A percentile compares a stretch with the other conserved stretches of the same genome.
Evolutionary conservation across 768 basidiomycete genomes (phyloP).

Genomic region (Russula sp.): DNA sequence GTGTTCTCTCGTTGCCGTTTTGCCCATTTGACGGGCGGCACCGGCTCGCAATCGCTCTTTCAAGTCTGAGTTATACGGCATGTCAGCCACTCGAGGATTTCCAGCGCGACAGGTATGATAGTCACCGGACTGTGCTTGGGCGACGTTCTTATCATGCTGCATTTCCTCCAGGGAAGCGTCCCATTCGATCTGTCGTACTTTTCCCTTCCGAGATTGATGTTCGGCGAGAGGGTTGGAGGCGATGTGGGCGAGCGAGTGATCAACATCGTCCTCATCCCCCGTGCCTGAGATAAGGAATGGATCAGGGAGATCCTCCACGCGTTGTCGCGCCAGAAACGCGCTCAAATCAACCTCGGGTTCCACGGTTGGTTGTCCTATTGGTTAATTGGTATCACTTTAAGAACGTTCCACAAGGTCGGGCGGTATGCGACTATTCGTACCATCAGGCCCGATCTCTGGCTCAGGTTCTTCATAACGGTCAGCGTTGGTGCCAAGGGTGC

Average conservation of each 20-base stretch:
- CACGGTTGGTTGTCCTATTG: constrained; percentile 52
- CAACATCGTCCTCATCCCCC: constrained; percentile 49
- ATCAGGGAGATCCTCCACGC: constrained; percentile 35
- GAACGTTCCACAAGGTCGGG: neutral
- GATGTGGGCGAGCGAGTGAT: constrained; percentile 51
- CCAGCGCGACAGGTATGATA: neutral
- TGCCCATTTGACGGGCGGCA: constrained; percentile 26
- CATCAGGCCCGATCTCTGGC: constrained; percentile 65
- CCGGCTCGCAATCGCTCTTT: constrained; percentile 31
- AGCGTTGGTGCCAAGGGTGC: constrained; percentile 61
- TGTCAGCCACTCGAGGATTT: neutral
- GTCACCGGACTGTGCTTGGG: constrained; percentile 71
- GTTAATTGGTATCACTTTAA: neutral
- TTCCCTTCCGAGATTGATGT: constrained; percentile 50
- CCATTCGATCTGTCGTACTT: constrained; percentile 61
- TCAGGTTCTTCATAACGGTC: constrained; percentile 71
- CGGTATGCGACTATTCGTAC: constrained; percentile 33
- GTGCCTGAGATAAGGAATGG: constrained; percentile 17
- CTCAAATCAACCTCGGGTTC: constrained; percentile 75
- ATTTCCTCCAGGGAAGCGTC: constrained; percentile 58
- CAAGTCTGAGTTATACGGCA: constrained; percentile 25
- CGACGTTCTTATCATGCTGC: constrained; percentile 61
- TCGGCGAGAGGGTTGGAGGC: constrained; percentile 28
- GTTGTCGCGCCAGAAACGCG: constrained; percentile 58
- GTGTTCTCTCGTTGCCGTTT: constrained; percentile 21